Conservation (phyloP, 2,329 filamentous ascomycete species). For the Aspergillus pseudonomiae region DNA sequence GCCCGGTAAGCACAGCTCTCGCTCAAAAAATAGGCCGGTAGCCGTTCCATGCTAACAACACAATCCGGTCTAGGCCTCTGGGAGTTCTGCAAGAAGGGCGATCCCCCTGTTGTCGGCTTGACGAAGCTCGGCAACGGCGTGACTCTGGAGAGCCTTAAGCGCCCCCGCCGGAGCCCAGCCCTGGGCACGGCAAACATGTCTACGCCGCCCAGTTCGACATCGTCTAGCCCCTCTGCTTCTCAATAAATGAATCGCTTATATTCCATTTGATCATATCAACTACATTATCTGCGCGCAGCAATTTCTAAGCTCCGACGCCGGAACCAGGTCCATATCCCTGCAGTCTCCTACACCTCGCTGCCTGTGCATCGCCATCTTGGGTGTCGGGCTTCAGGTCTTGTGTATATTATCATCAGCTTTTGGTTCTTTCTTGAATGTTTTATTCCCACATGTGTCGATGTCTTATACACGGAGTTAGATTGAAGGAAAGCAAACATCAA, state of each 20-base stretch:
- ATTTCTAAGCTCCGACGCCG: conserved; percentile 55
- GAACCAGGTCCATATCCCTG: conserved; percentile 60
- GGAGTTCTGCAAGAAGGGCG: conserved; percentile 92
- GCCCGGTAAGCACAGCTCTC: conserved; percentile 65
- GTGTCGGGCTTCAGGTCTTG: conserved; percentile 39
- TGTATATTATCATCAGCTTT: conserved; percentile 48
- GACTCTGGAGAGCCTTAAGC: conserved; percentile 80
- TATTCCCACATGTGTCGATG: conserved; percentile 18
- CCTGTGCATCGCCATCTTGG: conserved; percentile 38
- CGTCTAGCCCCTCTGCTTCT: conserved; percentile 39
- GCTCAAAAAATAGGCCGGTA: conserved; percentile 2
- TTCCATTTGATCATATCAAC: conserved; percentile 12
- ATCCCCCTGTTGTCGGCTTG: conserved; percentile 85
- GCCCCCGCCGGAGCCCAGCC: conserved; percentile 70
- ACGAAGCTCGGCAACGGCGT: conserved; percentile 83
- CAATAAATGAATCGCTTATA: conserved; percentile 32
- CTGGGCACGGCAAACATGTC: conserved; percentile 35
- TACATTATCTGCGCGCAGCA: conserved; percentile 16
- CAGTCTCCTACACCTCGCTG: conserved; percentile 49
- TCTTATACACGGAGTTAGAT: conserved; percentile 34
- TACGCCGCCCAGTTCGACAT: conserved; percentile 35
- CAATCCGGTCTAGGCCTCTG: conserved; percentile 55
- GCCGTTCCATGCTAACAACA: conserved; percentile 23
- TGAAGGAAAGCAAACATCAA: conserved; percentile 28
- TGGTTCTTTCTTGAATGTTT: conserved; percentile 23